phyloP scores from a whole-genome alignment of 2,329 filamentous ascomycete genomes.

The Penicillium olsonii region DNA sequence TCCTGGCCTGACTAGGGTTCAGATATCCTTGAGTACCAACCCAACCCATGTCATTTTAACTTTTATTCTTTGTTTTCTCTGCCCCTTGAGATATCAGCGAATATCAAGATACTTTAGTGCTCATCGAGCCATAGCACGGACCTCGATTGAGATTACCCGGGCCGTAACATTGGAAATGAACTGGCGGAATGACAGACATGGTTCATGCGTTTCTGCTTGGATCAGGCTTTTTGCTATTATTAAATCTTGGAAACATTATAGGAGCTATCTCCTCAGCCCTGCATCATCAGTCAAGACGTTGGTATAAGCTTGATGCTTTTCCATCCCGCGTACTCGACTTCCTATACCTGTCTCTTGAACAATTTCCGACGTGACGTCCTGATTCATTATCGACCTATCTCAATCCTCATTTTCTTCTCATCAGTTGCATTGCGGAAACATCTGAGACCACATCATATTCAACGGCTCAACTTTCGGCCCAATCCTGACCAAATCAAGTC shows the following conservation, averaged over 20 bases:
- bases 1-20: conserved; percentile 22
- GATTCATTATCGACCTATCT: background rate
- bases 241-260: background rate
- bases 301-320: background rate
- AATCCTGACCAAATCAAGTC: background rate
- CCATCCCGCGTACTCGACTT: background rate
- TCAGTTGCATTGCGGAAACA: conserved; percentile 1
- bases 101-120: background rate
- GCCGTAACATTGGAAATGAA: conserved; percentile 9
- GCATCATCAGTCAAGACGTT: background rate
- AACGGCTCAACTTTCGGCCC: conserved; percentile 13
- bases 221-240: background rate
- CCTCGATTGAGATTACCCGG: conserved; percentile 7
- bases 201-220: background rate
- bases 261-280: background rate
- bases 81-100: background rate
- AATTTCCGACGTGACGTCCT: conserved; percentile 1
- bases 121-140: conserved; percentile 1
- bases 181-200: conserved; percentile 11
- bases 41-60: conserved; percentile 10
- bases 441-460: conserved; percentile 27
- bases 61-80: conserved; percentile 3
- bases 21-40: conserved; percentile 15
- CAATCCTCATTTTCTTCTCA: background rate
- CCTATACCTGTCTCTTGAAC: conserved; percentile 3